Base-by-base conservation (phyloP, 257 asterid species). In the Salvia hispanica region DNA sequence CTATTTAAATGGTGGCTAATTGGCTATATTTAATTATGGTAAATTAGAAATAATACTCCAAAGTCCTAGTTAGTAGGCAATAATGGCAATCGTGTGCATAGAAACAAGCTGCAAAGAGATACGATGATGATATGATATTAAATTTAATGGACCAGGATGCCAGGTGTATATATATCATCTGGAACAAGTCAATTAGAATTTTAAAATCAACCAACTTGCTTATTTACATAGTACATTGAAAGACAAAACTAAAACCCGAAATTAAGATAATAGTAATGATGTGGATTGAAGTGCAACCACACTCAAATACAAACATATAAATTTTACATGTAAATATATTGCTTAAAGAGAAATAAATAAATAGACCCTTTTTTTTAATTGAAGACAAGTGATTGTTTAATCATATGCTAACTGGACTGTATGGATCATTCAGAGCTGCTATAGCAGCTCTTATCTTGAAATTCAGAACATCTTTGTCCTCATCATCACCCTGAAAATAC, bases 361-460 rank as follows among this genome's bases (percentile, higher is more conserved):
- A 7, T 8, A 1, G 1, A 3, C 58, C 33, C 9, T 2, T 4
- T 16, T 48, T n/a, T 58, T 36, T 8, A 7, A 36, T 58, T 58
- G 7, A n/a, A 58, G 31, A 14, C 46, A 25, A 55, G 2, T 11
- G 25, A 36, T 44, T 64, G 7, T 10, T 62, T 68, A 82, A 18
- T 62, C 66, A 84, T 28, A 47, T 43, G 85, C 91, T 84, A 84
- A 82, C 73, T 5, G 94, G 94, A 66, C 92, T 87, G 62, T 78
- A 91, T 15, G 88, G 90, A 67, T 77, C 88, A 68, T 80, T 91
- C 34, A 74, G 52, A 44, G 88, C 78, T 56, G 88, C 82, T 42
- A 91, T 85, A 9, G 96, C 96, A 6, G 83, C 69, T 76, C 90
- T 79, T 12, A 91, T 91, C 78, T 81, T 84, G 46, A 21, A 43